Evolutionary conservation across 176 grass and related monocot genomes (phyloP), one percentile per base, ranked within the genome.

Genomic region (Microstegium vimineum): DNA sequence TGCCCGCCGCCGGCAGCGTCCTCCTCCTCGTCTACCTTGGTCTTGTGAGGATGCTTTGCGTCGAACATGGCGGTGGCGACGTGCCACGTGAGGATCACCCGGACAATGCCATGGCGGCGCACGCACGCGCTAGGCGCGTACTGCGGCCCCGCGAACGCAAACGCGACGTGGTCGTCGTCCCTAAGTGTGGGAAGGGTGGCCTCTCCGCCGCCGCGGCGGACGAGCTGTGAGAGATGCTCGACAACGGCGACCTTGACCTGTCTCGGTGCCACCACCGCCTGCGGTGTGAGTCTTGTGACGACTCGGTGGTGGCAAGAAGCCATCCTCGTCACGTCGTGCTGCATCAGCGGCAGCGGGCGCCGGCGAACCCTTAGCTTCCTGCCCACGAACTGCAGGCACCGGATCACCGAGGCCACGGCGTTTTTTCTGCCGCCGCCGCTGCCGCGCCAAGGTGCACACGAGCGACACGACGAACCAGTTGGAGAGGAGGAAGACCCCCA

Each of bases 391-490:
- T 33, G 27, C 28, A 65, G 15, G 62, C 62, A 65, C 28, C 28
- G 62, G 62, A 34, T 65, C 26, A 31, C 12, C 30, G 62, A 2
- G 4, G 30, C 62, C 0, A 30, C 12, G 26, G 26, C n/a, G 28
- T 17, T n/a, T n/a, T n/a, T n/a, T n/a, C n/a, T 5, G 1, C n/a
- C n/a, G n/a, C n/a, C 13, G 41, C 40, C 7, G 37, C 27, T 43
- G 41, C 27, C 12, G 27, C 28, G 30, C 40, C 26, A 33, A 54
- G 71, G 10, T 31, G 71, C 71, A 54, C 14, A 54, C n/a, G 0
- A 74, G 71, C 11, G 40, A 74, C 27, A 74, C 71, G 26, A 74
- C 25, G 71, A 74, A 18, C 71, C 71, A 74, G 43, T 74, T 17
- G 45, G 71, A 74, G 26, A 54, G 26, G 15, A 74, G 25, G 71